Percentiles rank a stretch among this genome's conserved stretches.
phyloP scores from a whole-genome alignment of 148 eudicot genomes.

The Fagopyrum esculentum region DNA sequence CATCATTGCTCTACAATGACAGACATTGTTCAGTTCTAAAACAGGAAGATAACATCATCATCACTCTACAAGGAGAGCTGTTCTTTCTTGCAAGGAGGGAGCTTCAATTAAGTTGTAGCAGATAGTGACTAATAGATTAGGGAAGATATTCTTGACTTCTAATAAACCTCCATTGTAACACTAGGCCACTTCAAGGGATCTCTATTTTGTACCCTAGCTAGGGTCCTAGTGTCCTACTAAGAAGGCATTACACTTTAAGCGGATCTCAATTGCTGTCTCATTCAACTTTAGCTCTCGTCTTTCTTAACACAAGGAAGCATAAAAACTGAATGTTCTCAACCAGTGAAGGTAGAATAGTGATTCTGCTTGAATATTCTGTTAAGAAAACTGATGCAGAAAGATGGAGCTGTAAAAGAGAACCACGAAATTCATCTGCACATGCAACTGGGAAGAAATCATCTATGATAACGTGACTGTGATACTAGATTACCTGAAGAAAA shows the following conservation, averaged over 20 bases:
- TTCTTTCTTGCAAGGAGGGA: too few relatives aligned
- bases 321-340: neutral
- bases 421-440: neutral
- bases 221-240: too few relatives aligned
- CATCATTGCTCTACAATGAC: too few relatives aligned
- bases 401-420: neutral
- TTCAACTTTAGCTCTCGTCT: neutral
- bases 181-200: neutral
- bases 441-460: neutral
- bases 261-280: neutral
- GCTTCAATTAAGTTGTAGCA: neutral
- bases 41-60: neutral
- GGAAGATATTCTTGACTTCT: too few relatives aligned
- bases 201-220: neutral
- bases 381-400: neutral
- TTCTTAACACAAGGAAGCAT: neutral
- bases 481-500: slow-evolving; percentile 66
- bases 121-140: neutral
- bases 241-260: too few relatives aligned
- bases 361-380: neutral
- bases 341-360: neutral
- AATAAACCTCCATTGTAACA: neutral
- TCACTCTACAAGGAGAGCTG: neutral
- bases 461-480: neutral
- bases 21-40: too few relatives aligned